phyloP scores from a whole-genome alignment of 345 rosid genomes.

The Populus simonii region DNA sequence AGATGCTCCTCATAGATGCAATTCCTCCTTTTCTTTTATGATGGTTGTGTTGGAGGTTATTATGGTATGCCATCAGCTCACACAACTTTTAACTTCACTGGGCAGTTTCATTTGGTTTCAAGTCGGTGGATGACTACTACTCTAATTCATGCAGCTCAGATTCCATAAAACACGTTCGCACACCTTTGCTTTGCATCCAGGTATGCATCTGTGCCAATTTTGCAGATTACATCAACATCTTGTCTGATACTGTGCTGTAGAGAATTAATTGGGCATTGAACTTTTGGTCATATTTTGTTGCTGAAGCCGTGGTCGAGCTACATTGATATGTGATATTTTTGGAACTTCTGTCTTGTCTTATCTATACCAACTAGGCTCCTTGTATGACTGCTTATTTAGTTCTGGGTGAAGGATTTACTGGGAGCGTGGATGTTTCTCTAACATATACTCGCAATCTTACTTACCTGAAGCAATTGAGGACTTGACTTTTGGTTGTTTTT shows the following conservation, averaged over 20 bases:
- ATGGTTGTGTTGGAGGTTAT: not conserved
- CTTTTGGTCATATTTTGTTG: not conserved
- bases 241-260: not conserved
- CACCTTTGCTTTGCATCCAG: constrained; percentile 91
- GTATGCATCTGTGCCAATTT: constrained; percentile 25
- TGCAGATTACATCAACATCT: not conserved
- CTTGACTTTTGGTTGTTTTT: not conserved
- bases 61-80: constrained; percentile 8
- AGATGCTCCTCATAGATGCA: constrained; percentile 6
- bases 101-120: constrained; percentile 92
- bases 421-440: not conserved
- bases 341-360: not conserved
- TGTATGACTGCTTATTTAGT: not conserved
- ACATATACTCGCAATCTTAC: not conserved
- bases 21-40: not conserved
- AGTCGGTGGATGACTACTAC: constrained; percentile 85
- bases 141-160: constrained; percentile 82
- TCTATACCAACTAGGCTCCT: not conserved
- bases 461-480: not conserved
- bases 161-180: constrained; percentile 50
- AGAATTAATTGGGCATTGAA: not conserved
- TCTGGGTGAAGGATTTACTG: not conserved
- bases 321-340: not conserved
- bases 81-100: not conserved
- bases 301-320: not conserved